These are phyloP conservation scores for Macrocybe gigantea DNA, from an alignment of 768 basidiomycete genomes.

Conservation along the genomic window DNA sequence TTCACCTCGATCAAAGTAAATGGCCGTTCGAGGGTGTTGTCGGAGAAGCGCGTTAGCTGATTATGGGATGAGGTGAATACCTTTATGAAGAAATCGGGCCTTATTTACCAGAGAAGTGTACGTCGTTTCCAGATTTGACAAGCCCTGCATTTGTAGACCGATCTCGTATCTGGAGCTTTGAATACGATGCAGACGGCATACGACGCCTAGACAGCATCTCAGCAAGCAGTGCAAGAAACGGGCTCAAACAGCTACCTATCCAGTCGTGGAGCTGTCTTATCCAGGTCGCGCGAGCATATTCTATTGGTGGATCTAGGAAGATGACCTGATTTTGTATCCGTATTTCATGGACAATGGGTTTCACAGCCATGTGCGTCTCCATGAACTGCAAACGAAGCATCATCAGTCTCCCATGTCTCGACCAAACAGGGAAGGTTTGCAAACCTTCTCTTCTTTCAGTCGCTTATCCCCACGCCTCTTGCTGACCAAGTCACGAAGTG, in stretches of 20 bases:
- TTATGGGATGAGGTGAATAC: background rate
- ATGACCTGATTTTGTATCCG: slow-evolving; percentile 99
- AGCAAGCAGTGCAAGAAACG: background rate
- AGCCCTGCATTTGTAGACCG: slow-evolving; percentile 83
- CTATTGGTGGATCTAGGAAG: slow-evolving; percentile 96
- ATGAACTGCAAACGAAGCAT: slow-evolving; percentile 39
- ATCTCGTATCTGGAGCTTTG: slow-evolving; percentile 98
- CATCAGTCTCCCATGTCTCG: background rate
- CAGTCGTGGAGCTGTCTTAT: slow-evolving; percentile 85
- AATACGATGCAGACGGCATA: slow-evolving; percentile 82
- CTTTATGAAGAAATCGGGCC: background rate
- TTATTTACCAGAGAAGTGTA: slow-evolving; percentile 78
- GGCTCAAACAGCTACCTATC: slow-evolving; percentile 47
- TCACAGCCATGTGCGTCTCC: slow-evolving; percentile 70
- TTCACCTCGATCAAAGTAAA: slow-evolving; percentile 86
- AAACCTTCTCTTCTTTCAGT: slow-evolving; percentile 73
- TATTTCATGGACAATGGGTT: slow-evolving; percentile 91
- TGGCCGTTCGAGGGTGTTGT: slow-evolving; percentile 71
- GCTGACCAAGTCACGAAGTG: slow-evolving; percentile 47
- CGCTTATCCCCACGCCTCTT: slow-evolving; percentile 71
- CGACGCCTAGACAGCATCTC: slow-evolving; percentile 47
- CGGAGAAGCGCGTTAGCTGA: slow-evolving; percentile 71
- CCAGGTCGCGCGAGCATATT: slow-evolving; percentile 88
- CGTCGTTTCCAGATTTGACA: slow-evolving; percentile 57
- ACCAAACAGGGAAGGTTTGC: slow-evolving; percentile 5